Conservation (phyloP, 148 eudicot species). For the Arctostaphylos glauca region DNA sequence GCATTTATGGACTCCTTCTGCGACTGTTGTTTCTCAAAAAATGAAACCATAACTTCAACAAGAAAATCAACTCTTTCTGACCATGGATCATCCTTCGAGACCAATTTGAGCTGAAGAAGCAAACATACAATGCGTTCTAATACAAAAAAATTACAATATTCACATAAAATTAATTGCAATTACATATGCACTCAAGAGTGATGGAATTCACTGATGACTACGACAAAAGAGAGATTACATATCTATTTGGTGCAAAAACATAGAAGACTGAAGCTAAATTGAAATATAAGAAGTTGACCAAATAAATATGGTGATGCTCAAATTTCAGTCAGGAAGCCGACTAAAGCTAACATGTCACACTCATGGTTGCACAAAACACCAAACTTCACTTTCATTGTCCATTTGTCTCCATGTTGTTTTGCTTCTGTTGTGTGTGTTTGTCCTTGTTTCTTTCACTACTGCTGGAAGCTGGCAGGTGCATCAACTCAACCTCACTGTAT, state of each 20-base stretch:
- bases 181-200: conserved; percentile 1
- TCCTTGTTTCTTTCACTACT: background rate
- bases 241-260: background rate
- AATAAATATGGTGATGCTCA: background rate
- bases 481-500: background rate
- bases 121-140: conserved; percentile 6
- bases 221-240: background rate
- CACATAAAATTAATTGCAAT: background rate
- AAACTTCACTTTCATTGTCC: background rate
- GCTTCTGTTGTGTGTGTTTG: background rate
- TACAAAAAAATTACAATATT: background rate
- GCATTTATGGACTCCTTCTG: conserved; percentile 98
- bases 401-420: background rate
- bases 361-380: background rate
- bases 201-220: background rate
- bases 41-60: conserved; percentile 92
- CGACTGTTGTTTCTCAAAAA: conserved; percentile 86
- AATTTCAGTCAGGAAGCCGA: background rate
- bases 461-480: background rate
- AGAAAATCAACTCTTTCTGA: conserved; percentile 94
- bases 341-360: background rate
- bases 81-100: conserved; percentile 88
- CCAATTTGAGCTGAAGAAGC: conserved; percentile 78
- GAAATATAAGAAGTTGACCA: background rate
- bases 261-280: background rate